Base-by-base conservation (phyloP, 495 filamentous ascomycete species). In the Aspergillus campestris region DNA sequence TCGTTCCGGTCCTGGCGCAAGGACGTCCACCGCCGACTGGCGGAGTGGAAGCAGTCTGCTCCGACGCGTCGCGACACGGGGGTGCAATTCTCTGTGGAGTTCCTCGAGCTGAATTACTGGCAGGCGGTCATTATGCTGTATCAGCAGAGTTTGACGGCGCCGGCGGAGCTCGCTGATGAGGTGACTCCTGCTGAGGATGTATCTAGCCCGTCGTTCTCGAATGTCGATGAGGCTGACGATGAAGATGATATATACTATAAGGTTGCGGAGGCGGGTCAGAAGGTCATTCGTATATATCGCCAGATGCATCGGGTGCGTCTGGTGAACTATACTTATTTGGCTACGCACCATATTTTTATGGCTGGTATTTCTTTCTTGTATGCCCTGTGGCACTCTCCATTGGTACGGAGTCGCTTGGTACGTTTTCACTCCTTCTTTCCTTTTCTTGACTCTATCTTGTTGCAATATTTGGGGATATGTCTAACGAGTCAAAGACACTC, bases 281-380 rank as follows among this genome's bases (percentile, higher is more conserved):
- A 86, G 62, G 89, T 95, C 0, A 68, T 97, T 59, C 82, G 89
- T 45, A 73, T 96, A 15, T 97, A 97, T 65, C 76, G 91, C 36
- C 86, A 94, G 54, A 66, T 97, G 49, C 91, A 97, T 68, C 76
- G 88, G 11, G 75, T 89, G 36, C 82, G 87, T 42, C 69, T 96
- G 43, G 91, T 97, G 24, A 97, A 95, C 60, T 95, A 96, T 56
- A 96, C 91, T 0, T 97, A 90, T 64, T 66, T 97, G 39, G 88
- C 91, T n/a, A 96, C 91, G 3, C 91, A 96, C 60, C 91, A 97
- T 64, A 73, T 96, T 12, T 97, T 97, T 64, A 95, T 95, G 86
- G 90, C 91, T 12, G 91, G 90, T 14, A 95, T 96, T 40, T 92
- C 91, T 5, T 97, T 95, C 61, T 77, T 97, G 5, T 97, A 95